Percentiles rank a stretch among this genome's conserved stretches.
Conservation (phyloP, 345 rosid genomes). For the Limnanthes douglasii region DNA sequence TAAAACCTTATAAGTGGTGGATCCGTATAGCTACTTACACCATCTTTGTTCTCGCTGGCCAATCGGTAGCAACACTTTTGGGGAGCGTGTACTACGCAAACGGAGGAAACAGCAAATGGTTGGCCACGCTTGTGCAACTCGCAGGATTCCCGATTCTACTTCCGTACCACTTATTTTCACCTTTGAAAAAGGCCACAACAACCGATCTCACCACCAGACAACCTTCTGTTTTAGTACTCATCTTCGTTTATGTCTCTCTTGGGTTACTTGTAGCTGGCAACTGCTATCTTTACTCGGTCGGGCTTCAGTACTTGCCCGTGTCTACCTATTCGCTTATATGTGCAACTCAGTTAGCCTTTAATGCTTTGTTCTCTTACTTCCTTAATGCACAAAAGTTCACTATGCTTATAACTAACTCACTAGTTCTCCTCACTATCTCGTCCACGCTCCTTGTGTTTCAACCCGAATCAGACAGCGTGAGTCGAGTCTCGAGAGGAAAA, state of each 20-base stretch:
- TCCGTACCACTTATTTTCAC: slow-evolving; percentile 31
- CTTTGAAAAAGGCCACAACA: slow-evolving; percentile 7
- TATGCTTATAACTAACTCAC: slow-evolving; percentile 12
- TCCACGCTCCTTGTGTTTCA: slow-evolving; percentile 16
- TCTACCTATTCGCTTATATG: slow-evolving; percentile 17
- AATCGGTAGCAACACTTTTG: slow-evolving; percentile 24
- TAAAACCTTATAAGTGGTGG: slow-evolving; percentile 20
- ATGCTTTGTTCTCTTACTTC: slow-evolving; percentile 15
- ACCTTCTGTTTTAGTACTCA: slow-evolving; percentile 2
- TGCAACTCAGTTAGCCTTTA: slow-evolving; percentile 16
- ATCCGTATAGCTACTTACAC: slow-evolving; percentile 14
- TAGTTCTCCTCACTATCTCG: slow-evolving; percentile 18
- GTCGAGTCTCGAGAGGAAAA: background rate
- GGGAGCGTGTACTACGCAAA: slow-evolving; percentile 37
- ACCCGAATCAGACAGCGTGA: slow-evolving; percentile 4
- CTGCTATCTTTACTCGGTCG: slow-evolving; percentile 12
- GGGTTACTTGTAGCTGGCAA: slow-evolving; percentile 16
- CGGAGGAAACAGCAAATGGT: slow-evolving; percentile 47
- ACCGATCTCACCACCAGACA: background rate
- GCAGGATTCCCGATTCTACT: slow-evolving; percentile 35
- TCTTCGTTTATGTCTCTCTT: slow-evolving; percentile 11
- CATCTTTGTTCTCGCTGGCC: slow-evolving; percentile 24
- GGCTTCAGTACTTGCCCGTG: slow-evolving; percentile 18
- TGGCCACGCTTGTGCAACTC: slow-evolving; percentile 28
- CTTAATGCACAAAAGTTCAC: slow-evolving; percentile 17